Base-by-base conservation (phyloP, 2,329 filamentous ascomycete genomes). In the Ophiocordyceps sinensis region DNA sequence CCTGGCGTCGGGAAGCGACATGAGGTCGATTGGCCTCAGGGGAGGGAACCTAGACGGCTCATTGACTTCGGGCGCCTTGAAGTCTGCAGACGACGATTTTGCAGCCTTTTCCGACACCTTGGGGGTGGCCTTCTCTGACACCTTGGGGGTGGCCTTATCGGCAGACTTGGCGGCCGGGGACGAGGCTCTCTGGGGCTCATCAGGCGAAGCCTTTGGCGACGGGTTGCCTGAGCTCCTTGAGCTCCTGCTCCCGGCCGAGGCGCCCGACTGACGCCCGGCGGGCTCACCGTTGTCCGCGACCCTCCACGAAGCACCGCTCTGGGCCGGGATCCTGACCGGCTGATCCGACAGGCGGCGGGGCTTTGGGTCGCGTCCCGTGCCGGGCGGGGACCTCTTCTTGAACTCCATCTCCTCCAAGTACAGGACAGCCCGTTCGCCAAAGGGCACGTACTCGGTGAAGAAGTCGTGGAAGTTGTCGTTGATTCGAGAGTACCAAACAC, bases 391-490 rank as follows among this genome's bases (percentile, higher is more conserved):
- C 43, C 85, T 79, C 63, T 82, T 87, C 58, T 82, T 78, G 68
- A 94, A 95, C 55, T 95, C 87, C 50, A 82, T 77, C 66, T 98
- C 91, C 64, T 98, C 91, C 40, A 98, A 80, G 66, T 94, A 96
- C 23, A 94, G 77, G 37, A 98, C 89, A 15, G 83, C 83, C 58
- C 94, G 85, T 65, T 98, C 91, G 54, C 88, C 91, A 51, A 84
- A 94, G 19, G 91, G 91, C 15, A 98, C 66, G 61, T 89, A 98
- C 65, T 95, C 88, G 53, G 88, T 96, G 66, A 98, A 98, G 70
- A 95, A 91, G 63, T 98, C 91, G 65, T 98, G 89, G 74, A 96
- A 98, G 65, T 86, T 94, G 69, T 98, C 91, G 57, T 82, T 94
- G 62, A 91, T 74, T 49, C 94, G 78, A 42, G 91, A 89, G 63